phyloP scores from a whole-genome alignment of 2,329 filamentous ascomycete species.

The Epichloe glyceriae region DNA sequence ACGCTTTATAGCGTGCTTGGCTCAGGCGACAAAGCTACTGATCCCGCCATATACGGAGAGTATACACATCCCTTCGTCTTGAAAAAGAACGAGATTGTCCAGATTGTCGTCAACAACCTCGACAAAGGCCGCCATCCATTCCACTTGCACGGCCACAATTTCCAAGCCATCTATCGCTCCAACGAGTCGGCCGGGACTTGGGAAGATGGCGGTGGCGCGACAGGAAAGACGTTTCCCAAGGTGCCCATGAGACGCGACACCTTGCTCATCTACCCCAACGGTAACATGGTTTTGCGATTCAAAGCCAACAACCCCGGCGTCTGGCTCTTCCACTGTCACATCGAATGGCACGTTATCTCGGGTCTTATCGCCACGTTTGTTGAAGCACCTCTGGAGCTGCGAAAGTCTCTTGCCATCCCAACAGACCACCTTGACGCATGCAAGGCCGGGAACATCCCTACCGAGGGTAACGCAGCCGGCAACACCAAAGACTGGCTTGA shows the following conservation, averaged over 20 bases:
- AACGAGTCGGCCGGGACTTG: conserved; percentile 44
- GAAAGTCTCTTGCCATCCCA: conserved; percentile 47
- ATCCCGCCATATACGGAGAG: conserved; percentile 51
- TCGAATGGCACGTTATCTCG: conserved; percentile 61
- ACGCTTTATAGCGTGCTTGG: conserved; percentile 65
- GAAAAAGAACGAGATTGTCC: conserved; percentile 52
- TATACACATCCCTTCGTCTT: conserved; percentile 57
- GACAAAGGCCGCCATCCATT: conserved; percentile 63
- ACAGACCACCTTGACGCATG: conserved; percentile 46
- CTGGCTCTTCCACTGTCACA: conserved; percentile 70
- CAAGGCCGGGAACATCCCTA: conserved; percentile 33
- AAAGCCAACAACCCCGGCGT: conserved; percentile 54
- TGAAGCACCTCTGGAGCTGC: conserved; percentile 49
- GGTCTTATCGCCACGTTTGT: conserved; percentile 55
- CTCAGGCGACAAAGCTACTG: conserved; percentile 42
- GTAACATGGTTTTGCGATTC: conserved; percentile 58
- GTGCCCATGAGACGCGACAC: conserved; percentile 58
- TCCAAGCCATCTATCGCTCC: conserved; percentile 53
- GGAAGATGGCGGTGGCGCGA: conserved; percentile 29
- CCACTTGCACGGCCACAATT: conserved; percentile 65
- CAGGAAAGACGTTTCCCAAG: conserved; percentile 31
- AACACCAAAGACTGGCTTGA: conserved; percentile 54
- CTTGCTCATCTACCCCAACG: conserved; percentile 48
- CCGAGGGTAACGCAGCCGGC: conserved; percentile 59
- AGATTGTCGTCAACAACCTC: conserved; percentile 66